These are phyloP conservation scores for Toxicodendron radicans DNA, from an alignment of 345 rosid genomes.

Conservation along the genomic window DNA sequence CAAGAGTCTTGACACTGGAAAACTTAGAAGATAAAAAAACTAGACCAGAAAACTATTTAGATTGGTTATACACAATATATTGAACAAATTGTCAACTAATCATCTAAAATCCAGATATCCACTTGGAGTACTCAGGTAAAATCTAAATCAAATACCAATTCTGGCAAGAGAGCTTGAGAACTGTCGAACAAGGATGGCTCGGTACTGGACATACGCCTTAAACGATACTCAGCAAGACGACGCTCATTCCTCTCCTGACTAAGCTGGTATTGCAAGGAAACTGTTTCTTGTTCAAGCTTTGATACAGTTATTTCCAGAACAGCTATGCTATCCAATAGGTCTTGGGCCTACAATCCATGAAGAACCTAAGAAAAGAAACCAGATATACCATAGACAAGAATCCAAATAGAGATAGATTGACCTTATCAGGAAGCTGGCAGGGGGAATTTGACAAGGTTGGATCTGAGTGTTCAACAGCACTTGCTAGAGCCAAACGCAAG, in stretches of 20 bases:
- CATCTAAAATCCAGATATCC: background rate
- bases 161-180: conserved; percentile 28
- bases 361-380: conserved; percentile 18
- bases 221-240: conserved; percentile 57
- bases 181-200: conserved; percentile 29
- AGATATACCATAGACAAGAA: conserved; percentile 7
- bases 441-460: conserved; percentile 53
- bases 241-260: conserved; percentile 85
- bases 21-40: background rate
- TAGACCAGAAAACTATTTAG: background rate
- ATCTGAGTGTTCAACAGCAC: conserved; percentile 62
- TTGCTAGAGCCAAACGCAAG: conserved; percentile 61
- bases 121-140: conserved; percentile 1
- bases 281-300: conserved; percentile 77
- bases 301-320: conserved; percentile 64
- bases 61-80: background rate
- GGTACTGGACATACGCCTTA: conserved; percentile 44
- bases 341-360: conserved; percentile 55
- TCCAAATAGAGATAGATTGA: conserved; percentile 25
- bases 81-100: background rate
- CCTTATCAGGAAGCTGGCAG: conserved; percentile 69
- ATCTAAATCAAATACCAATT: conserved; percentile 22
- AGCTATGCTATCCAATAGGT: conserved; percentile 72
- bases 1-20: background rate
- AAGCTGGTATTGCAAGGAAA: conserved; percentile 63